Evolutionary conservation across 192 early-diverging fungal species (phyloP).

Genomic region (Chytriomyces confervae): DNA sequence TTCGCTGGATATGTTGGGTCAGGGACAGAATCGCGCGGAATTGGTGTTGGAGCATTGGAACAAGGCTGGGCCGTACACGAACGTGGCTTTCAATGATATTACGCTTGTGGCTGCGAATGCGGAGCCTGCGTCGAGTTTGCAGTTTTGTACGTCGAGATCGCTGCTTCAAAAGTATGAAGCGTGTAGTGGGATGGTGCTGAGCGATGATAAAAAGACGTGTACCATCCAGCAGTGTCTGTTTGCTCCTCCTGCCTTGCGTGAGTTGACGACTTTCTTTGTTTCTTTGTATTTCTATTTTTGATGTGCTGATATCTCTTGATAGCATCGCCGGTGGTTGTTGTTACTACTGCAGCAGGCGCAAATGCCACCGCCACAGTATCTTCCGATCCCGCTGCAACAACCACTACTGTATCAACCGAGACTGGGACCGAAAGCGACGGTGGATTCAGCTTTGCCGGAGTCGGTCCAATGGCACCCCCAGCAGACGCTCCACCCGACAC

Average conservation of each 20-base stretch:
- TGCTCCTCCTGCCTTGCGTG: background rate
- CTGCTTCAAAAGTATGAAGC: background rate
- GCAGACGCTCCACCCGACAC: slow-evolving; percentile 5
- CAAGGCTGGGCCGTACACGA: background rate
- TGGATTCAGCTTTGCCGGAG: background rate
- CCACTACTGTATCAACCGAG: background rate
- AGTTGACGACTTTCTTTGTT: background rate
- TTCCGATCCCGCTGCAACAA: background rate
- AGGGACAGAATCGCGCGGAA: slow-evolving; percentile 6
- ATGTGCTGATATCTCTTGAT: background rate
- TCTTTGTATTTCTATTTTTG: background rate
- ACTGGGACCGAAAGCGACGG: background rate
- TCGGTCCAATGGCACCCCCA: background rate
- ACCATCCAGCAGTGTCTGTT: slow-evolving; percentile 1
- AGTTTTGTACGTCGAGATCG: background rate
- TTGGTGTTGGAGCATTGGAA: slow-evolving; percentile 4
- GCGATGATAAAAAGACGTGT: slow-evolving; percentile 7
- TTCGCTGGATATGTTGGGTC: background rate
- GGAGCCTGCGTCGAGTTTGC: background rate
- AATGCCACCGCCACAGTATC: background rate
- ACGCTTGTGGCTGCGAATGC: background rate
- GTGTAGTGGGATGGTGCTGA: background rate
- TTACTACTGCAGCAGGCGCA: background rate
- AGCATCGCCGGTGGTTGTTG: background rate
- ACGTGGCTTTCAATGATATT: background rate